Percentiles rank a stretch among this genome's conserved stretches.
Evolutionary conservation across 345 rosid species (phyloP).

Genomic region (Aquilaria malaccensis): DNA sequence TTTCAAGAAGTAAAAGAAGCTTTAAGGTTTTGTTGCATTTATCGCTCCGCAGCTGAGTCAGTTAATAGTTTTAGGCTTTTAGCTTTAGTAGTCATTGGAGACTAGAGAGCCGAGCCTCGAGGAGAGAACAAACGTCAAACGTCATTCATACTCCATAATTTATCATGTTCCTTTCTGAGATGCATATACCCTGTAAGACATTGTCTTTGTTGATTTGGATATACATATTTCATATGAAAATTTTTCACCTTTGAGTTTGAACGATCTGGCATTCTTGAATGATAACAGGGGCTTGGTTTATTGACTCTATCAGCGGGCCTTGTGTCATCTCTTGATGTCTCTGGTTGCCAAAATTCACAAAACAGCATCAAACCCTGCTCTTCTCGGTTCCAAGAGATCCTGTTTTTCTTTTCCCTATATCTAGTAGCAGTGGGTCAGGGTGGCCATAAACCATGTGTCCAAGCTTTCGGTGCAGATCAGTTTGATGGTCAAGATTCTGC

Average conservation of each 20-base stretch:
- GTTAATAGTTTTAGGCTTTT: too few species aligned
- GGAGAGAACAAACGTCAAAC: too few species aligned
- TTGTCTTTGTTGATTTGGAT: too few species aligned
- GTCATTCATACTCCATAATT: too few species aligned
- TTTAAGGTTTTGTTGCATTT: too few species aligned
- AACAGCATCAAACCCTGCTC: constrained; percentile 2
- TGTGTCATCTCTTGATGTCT: constrained; percentile 5
- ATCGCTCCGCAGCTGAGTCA: too few species aligned
- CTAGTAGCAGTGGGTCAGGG: constrained; percentile 32
- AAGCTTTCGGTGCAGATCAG: constrained; percentile 82
- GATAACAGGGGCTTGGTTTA: constrained; percentile 34
- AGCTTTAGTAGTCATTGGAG: too few species aligned
- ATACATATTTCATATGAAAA: too few species aligned
- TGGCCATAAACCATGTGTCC: constrained; percentile 73
- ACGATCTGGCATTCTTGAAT: neutral
- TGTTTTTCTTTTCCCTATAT: constrained; percentile 28
- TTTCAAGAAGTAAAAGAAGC: too few species aligned
- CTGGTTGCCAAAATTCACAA: constrained; percentile 2
- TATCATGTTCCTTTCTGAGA: too few species aligned
- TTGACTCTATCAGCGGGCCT: constrained; percentile 30
- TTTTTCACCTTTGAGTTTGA: constrained; percentile 3
- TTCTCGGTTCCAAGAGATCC: constrained; percentile 17
- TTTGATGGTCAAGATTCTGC: constrained; percentile 43
- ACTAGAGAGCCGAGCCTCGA: too few species aligned
- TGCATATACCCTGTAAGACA: too few species aligned